Evolutionary conservation across 179 eudicot genomes (phyloP).

Genomic region (Camellia oleifera): DNA sequence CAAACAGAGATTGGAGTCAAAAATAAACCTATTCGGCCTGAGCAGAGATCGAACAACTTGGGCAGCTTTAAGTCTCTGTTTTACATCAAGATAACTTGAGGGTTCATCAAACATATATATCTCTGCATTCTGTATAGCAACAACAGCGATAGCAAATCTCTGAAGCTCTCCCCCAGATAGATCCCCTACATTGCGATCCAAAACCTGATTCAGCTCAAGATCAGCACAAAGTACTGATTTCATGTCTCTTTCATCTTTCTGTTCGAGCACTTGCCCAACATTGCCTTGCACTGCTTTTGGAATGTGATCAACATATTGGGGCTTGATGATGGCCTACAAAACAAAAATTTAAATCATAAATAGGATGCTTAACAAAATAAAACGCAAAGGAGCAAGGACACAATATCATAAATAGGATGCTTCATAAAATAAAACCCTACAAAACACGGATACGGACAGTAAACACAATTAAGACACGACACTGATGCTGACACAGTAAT

Average conservation of each 20-base stretch:
- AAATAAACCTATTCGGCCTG: constrained; percentile 72
- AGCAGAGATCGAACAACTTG: constrained; percentile 88
- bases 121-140: constrained; percentile 83
- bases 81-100: constrained; percentile 96
- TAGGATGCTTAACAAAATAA: background rate
- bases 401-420: no score
- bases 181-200: constrained; percentile 95
- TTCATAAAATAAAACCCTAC: no score
- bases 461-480: no score
- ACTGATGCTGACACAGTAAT: no score
- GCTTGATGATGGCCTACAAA: constrained; percentile 83
- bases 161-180: constrained; percentile 98
- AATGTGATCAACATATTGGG: constrained; percentile 96
- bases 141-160: constrained; percentile 98
- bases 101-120: constrained; percentile 99
- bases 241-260: constrained; percentile 82
- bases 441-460: no score
- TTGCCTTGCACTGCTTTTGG: constrained; percentile 97
- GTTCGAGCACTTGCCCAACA: constrained; percentile 86
- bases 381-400: background rate
- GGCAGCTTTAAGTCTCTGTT: constrained; percentile 97
- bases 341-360: background rate
- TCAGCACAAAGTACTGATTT: constrained; percentile 70
- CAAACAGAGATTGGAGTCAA: background rate
- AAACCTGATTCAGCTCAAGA: constrained; percentile 82